Percentiles rank a stretch among this genome's conserved stretches.
Conservation (phyloP, 1,284 basidiomycete species). For the Ustilago tritici region DNA sequence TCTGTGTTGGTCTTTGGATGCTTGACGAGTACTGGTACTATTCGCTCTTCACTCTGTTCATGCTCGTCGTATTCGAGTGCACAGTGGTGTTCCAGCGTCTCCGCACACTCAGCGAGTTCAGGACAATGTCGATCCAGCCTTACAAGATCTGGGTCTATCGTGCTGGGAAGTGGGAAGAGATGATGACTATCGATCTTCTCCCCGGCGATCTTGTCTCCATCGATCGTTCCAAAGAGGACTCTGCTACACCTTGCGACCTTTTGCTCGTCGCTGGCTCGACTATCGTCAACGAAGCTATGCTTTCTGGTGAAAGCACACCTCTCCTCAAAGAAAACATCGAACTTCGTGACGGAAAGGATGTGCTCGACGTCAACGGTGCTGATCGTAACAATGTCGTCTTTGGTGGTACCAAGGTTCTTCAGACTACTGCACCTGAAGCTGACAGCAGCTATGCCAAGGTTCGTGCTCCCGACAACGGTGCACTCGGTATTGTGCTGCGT, state of each 20-base stretch:
- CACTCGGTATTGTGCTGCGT: slow-evolving; percentile 64
- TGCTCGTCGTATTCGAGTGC: slow-evolving; percentile 68
- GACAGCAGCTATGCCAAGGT: slow-evolving; percentile 50
- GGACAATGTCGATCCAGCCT: slow-evolving; percentile 69
- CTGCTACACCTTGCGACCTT: slow-evolving; percentile 65
- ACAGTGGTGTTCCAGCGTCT: slow-evolving; percentile 68
- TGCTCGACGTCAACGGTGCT: slow-evolving; percentile 63
- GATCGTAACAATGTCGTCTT: slow-evolving; percentile 69
- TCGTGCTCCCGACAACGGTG: slow-evolving; percentile 64
- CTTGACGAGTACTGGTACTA: slow-evolving; percentile 70
- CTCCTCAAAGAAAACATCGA: slow-evolving; percentile 68
- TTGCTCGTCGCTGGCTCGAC: slow-evolving; percentile 61
- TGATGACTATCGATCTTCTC: slow-evolving; percentile 62
- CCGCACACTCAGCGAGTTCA: slow-evolving; percentile 68
- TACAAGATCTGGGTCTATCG: slow-evolving; percentile 65
- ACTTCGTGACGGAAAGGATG: slow-evolving; percentile 62
- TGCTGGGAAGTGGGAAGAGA: slow-evolving; percentile 60
- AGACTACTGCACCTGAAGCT: slow-evolving; percentile 62
- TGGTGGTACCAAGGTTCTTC: slow-evolving; percentile 68
- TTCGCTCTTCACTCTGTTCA: slow-evolving; percentile 69
- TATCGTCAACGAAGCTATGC: slow-evolving; percentile 70
- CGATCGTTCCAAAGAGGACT: slow-evolving; percentile 67
- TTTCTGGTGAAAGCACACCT: slow-evolving; percentile 68
- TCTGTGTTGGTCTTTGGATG: slow-evolving; percentile 69
- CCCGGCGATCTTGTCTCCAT: slow-evolving; percentile 68